Evolutionary conservation across 192 early-diverging fungal genomes (phyloP), one percentile per base, ranked within the genome.

Genomic region (Mortierella hygrophila): DNA sequence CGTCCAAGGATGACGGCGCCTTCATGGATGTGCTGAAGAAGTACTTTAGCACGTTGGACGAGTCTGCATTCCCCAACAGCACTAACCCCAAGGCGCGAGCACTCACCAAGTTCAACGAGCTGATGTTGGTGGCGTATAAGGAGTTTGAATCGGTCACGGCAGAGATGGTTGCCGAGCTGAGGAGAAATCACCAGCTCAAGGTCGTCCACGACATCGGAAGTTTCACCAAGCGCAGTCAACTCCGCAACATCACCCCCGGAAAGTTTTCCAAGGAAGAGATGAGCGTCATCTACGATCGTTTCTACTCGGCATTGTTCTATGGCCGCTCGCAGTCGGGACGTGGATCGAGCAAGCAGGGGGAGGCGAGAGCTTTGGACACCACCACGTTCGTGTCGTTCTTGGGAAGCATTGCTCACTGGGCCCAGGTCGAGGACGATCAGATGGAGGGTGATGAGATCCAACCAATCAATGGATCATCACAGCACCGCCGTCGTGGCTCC

Each of bases 161-260:
- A 65, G 93, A 93, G 29, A 82, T 91, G 49, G 93, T 99, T 57
- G 90, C 91, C 15, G 96, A 97, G 74, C 88, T 97, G 69, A 93
- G 98, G 49, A 94, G 95, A 63, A 92, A 93, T 32, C 94, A 96
- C 81, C 96, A 98, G 84, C 92, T 98, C 74, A 96, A 95, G 82
- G 96, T 98, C 11, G 95, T 97, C 49, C 97, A 97, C 77, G 94
- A 95, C n/a, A 93, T 99, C 79, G 96, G 97, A 89, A 93, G 94
- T 74, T 99, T 97, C 81, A 96, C 97, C 0, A 99, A 99, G 80
- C 95, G 97, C 78, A 94, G 94, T 8, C 92, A 94, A n/a, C 91
- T 98, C 73, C 93, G 97, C 41, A 96, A 96, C 81, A 90, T 99
- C 42, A 89, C 93, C 26, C 92, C 92, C 16, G 92, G 92, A 70